Percentiles rank a stretch among this genome's conserved stretches.
Conservation (phyloP, 1,139 yeast species). For the Taphrina deformans region DNA sequence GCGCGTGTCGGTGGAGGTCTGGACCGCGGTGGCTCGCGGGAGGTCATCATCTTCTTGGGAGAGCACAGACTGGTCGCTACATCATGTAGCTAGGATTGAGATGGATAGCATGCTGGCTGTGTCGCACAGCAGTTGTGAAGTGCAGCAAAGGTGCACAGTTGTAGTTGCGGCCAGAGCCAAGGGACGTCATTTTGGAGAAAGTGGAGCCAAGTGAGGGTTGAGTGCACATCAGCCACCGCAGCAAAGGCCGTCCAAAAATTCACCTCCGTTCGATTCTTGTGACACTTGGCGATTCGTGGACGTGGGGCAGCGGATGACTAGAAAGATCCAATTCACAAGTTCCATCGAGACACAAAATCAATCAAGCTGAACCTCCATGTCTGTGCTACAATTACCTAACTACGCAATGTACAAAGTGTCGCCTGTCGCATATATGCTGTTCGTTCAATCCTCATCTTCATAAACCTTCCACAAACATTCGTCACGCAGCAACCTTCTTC, state of each 20-base stretch:
- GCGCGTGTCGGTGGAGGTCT: constrained; percentile 7
- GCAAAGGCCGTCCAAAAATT: too few relatives aligned
- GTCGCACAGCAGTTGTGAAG: too few relatives aligned
- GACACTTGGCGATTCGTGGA: too few relatives aligned
- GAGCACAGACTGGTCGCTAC: neutral
- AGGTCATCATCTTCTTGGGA: neutral
- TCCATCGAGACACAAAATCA: neutral
- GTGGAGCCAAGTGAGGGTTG: neutral
- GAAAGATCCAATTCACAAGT: too few relatives aligned
- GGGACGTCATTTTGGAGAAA: neutral
- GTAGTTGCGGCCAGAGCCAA: too few relatives aligned
- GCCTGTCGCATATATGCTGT: neutral
- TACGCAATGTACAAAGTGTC: neutral
- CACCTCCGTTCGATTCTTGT: too few relatives aligned
- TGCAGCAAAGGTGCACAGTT: too few relatives aligned
- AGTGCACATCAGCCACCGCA: neutral
- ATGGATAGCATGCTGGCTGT: too few relatives aligned
- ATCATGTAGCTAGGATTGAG: neutral
- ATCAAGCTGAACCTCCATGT: neutral
- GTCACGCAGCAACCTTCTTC: constrained; percentile 7
- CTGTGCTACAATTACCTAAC: neutral
- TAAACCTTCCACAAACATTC: too few relatives aligned
- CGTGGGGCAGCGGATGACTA: too few relatives aligned
- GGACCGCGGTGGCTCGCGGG: constrained; percentile 36
- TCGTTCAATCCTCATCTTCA: too few relatives aligned